phyloP scores from a whole-genome alignment of 768 basidiomycete genomes.

The Pisolithus tinctorius region DNA sequence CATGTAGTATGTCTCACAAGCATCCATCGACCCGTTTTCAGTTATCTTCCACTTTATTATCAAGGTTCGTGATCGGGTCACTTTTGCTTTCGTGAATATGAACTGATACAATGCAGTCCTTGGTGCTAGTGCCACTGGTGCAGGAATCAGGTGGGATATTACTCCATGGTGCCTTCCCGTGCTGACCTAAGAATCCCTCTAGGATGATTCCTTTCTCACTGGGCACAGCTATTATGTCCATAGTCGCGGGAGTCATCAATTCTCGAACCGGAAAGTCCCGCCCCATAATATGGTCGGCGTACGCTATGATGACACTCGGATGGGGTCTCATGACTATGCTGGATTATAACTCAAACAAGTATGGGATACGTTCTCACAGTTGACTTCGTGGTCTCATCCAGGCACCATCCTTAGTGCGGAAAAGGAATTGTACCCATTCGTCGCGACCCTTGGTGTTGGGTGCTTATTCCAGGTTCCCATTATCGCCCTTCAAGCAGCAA shows the following conservation, averaged over 20 bases:
- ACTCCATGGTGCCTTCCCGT: neutral
- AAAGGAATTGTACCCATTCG: conserved; percentile 57
- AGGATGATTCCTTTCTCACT: conserved; percentile 76
- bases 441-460: conserved; percentile 62
- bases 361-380: conserved; percentile 9
- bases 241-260: conserved; percentile 50
- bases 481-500: conserved; percentile 75
- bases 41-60: conserved; percentile 71
- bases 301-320: conserved; percentile 51
- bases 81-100: neutral
- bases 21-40: neutral
- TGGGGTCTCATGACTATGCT: conserved; percentile 70
- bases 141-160: conserved; percentile 52
- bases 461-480: conserved; percentile 62
- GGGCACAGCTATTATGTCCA: conserved; percentile 47
- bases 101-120: conserved; percentile 34
- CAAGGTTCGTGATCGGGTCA: conserved; percentile 32
- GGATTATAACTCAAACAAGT: conserved; percentile 48
- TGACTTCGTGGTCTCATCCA: neutral
- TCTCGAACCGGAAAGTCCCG: conserved; percentile 55
- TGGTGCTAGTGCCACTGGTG: conserved; percentile 64
- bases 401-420: conserved; percentile 37
- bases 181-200: neutral
- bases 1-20: neutral
- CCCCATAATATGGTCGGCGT: conserved; percentile 55